phyloP scores from a whole-genome alignment of 1,139 yeast species.

The Blastobotrys petasosporus region DNA sequence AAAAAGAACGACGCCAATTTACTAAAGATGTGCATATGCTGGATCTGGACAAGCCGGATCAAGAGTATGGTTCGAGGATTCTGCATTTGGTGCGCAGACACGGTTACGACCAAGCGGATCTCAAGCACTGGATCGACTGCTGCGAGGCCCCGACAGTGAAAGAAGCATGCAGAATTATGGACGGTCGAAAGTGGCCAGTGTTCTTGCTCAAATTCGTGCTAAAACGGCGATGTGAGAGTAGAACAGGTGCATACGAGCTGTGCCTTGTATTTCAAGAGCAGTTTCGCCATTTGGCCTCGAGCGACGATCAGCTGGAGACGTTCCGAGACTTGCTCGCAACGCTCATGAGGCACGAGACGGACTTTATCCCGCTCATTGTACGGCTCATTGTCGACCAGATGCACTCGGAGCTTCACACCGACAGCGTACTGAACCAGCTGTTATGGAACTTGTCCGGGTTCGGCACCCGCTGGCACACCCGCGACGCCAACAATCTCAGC shows the following conservation, averaged over 20 bases:
- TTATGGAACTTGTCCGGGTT: slow-evolving; percentile 29
- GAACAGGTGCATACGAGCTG: slow-evolving; percentile 25
- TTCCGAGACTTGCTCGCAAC: slow-evolving; percentile 21
- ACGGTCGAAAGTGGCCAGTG: slow-evolving; percentile 25
- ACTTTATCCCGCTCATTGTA: slow-evolving; percentile 27
- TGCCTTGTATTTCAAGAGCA: slow-evolving; percentile 20
- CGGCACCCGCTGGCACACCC: slow-evolving; percentile 25
- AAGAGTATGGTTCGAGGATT: background rate
- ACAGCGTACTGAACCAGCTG: slow-evolving; percentile 25
- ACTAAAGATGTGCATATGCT: slow-evolving; percentile 2
- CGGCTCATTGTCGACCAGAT: slow-evolving; percentile 21
- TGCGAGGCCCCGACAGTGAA: slow-evolving; percentile 17
- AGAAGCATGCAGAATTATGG: slow-evolving; percentile 24
- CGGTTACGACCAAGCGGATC: slow-evolving; percentile 16
- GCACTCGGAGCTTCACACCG: slow-evolving; percentile 11
- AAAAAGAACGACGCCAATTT: slow-evolving; percentile 1
- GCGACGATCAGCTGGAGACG: slow-evolving; percentile 20
- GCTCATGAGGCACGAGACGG: slow-evolving; percentile 22
- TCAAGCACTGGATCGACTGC: slow-evolving; percentile 24
- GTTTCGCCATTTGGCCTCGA: slow-evolving; percentile 10
- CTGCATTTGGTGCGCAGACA: background rate
- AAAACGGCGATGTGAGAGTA: slow-evolving; percentile 22
- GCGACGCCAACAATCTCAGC: slow-evolving; percentile 21
- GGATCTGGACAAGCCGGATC: background rate
- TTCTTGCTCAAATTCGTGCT: slow-evolving; percentile 28